phyloP scores from a whole-genome alignment of 306 rosid species.

The Corylus avellana region DNA sequence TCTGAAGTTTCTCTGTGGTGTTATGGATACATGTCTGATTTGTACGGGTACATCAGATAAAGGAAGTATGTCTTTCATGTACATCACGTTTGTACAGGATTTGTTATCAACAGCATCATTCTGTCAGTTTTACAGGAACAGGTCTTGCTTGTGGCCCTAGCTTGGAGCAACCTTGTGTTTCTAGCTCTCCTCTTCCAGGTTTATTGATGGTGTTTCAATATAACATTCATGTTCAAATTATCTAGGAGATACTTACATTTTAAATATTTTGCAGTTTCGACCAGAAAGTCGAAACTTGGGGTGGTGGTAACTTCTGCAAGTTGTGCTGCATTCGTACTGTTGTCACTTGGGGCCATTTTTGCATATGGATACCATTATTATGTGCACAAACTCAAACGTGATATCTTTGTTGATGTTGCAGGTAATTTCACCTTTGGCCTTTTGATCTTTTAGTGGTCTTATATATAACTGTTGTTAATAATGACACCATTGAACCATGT shows the following conservation, averaged over 20 bases:
- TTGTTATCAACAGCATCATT: conserved; percentile 8
- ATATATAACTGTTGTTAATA: neutral
- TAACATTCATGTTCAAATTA: conserved; percentile 10
- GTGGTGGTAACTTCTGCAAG: conserved; percentile 52
- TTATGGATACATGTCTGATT: neutral
- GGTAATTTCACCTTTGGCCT: conserved; percentile 48
- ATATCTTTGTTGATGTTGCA: conserved; percentile 75
- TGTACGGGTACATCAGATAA: neutral
- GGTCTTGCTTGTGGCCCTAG: conserved; percentile 66
- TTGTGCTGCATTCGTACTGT: conserved; percentile 62
- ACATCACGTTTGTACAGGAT: neutral
- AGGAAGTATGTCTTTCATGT: neutral
- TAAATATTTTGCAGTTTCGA: conserved; percentile 53
- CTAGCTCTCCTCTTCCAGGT: conserved; percentile 67
- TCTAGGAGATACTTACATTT: conserved; percentile 10
- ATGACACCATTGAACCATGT: neutral
- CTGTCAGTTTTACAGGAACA: conserved; percentile 75
- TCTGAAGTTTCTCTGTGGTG: neutral
- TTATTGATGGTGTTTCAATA: conserved; percentile 18
- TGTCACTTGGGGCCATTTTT: conserved; percentile 56
- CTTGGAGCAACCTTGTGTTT: conserved; percentile 71
- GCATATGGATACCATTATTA: conserved; percentile 50
- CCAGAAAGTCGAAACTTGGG: conserved; percentile 49
- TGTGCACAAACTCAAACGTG: conserved; percentile 37
- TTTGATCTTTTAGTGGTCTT: neutral